These are phyloP conservation scores for Rhodotorula sp. DNA, from an alignment of 1,284 basidiomycete species.

Conservation along the genomic window DNA sequence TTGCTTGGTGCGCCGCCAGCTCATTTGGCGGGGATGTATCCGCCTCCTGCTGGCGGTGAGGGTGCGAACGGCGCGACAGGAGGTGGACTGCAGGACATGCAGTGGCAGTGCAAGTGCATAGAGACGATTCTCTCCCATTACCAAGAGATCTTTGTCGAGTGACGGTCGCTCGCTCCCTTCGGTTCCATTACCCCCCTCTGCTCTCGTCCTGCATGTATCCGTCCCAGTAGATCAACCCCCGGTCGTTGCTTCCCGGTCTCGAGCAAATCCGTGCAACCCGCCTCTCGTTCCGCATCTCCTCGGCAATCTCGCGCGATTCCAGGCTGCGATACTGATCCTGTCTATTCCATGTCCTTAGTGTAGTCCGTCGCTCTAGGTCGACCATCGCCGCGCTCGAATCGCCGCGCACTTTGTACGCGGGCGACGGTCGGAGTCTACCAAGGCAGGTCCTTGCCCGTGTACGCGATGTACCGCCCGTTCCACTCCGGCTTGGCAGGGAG, in stretches of 20 bases:
- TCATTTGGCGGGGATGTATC: conserved; percentile 38
- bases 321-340: not conserved
- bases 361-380: not conserved
- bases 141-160: conserved; percentile 76
- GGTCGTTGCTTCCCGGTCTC: too few species aligned
- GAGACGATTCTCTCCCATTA: conserved; percentile 85
- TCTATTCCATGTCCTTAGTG: not conserved
- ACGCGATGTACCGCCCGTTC: conserved; percentile 27
- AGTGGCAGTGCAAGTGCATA: conserved; percentile 73
- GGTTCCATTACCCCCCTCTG: not conserved
- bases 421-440: conserved; percentile 9
- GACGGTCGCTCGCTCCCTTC: not conserved
- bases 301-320: too few species aligned
- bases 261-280: too few species aligned
- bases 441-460: conserved; percentile 12
- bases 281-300: too few species aligned
- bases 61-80: conserved; percentile 8
- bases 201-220: not conserved
- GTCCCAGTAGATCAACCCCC: too few species aligned
- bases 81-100: conserved; percentile 58
- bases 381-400: too few species aligned
- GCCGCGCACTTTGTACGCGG: not conserved
- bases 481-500: conserved; percentile 15
- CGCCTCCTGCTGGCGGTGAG: not conserved
- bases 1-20: conserved; percentile 66